Evolutionary conservation across 1,284 basidiomycete genomes (phyloP).

Genomic region (Irpex sp.): DNA sequence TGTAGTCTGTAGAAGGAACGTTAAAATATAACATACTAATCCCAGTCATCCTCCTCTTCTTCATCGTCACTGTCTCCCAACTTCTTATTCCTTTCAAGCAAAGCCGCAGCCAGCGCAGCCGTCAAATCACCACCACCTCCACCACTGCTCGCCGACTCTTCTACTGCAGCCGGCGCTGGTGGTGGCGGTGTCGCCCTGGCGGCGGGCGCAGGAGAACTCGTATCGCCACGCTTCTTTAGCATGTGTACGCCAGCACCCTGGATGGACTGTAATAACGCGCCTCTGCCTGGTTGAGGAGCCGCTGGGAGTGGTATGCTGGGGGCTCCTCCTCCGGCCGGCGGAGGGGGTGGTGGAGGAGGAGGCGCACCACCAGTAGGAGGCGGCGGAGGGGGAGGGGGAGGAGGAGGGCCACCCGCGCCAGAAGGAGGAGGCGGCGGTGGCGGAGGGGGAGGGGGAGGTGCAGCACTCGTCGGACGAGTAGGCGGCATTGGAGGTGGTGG

Average conservation of each 20-base stretch:
- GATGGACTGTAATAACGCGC: conserved; percentile 63
- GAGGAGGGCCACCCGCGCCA: conserved; percentile 22
- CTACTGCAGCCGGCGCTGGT: conserved; percentile 41
- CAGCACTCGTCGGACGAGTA: conserved; percentile 29
- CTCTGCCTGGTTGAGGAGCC: conserved; percentile 44
- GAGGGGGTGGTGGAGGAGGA: conserved; percentile 33
- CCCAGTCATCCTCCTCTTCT: conserved; percentile 88
- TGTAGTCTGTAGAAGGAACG: background rate
- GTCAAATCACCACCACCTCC: conserved; percentile 56
- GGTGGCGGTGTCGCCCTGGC: conserved; percentile 32
- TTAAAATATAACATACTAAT: conserved; percentile 32
- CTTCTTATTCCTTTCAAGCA: conserved; percentile 82
- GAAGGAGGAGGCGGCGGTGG: conserved; percentile 27
- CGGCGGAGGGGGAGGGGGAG: conserved; percentile 30
- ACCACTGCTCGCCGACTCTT: conserved; percentile 33
- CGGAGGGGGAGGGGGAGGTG: conserved; percentile 32
- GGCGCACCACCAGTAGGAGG: conserved; percentile 17
- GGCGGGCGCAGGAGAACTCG: conserved; percentile 31
- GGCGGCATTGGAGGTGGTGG: conserved; percentile 28
- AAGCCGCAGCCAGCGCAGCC: conserved; percentile 61
- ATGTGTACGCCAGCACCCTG: conserved; percentile 70
- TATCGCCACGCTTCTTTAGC: conserved; percentile 62
- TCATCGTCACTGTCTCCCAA: conserved; percentile 91
- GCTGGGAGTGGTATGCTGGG: conserved; percentile 19
- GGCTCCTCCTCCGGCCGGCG: conserved; percentile 25